A percentile compares a stretch with the other conserved stretches of the same genome.
These are phyloP conservation scores for Ceriops zippeliana DNA, from an alignment of 345 rosid genomes.

Conservation along the genomic window DNA sequence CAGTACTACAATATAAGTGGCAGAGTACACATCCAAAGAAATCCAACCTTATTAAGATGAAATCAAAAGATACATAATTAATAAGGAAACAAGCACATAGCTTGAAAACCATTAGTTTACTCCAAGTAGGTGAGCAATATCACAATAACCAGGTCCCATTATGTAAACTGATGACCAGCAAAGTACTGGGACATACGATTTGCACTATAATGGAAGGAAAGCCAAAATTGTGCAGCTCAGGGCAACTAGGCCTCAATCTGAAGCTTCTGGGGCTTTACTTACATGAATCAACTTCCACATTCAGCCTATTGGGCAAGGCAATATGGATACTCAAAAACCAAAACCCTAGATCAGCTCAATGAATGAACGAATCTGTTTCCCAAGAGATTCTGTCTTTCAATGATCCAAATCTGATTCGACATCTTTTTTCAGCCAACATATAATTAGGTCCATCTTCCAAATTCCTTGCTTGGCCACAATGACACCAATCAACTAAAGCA, in stretches of 20 bases:
- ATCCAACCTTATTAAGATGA: constrained; percentile 3
- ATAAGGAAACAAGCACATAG: background rate
- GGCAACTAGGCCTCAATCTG: background rate
- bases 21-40: background rate
- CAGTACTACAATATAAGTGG: constrained; percentile 14
- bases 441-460: background rate
- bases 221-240: background rate
- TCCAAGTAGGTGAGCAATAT: background rate
- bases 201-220: background rate
- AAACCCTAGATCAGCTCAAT: background rate
- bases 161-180: constrained; percentile 1
- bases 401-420: background rate
- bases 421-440: background rate
- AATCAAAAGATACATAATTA: constrained; percentile 5
- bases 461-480: background rate
- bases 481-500: background rate
- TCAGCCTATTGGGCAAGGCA: no score
- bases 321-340: no score
- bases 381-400: no score
- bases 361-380: background rate
- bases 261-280: no score
- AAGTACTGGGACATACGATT: background rate
- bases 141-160: background rate
- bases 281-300: no score
- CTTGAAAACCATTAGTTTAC: background rate